Base-by-base conservation (phyloP, 139 green algal species). In the Marvania coccoides region DNA sequence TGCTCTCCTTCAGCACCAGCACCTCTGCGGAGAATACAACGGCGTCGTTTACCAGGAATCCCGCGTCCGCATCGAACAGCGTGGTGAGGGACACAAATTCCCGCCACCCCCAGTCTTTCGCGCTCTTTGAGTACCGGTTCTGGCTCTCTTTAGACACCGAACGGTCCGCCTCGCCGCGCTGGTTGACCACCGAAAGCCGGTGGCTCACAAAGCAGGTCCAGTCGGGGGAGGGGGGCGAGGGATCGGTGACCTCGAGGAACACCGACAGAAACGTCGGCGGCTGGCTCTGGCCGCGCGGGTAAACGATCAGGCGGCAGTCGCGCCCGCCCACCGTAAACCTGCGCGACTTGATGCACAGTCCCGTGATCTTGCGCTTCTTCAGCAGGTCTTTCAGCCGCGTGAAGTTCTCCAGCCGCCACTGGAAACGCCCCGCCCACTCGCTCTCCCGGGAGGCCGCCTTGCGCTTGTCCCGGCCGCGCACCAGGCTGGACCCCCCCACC, bases 311-410 rank as follows among this genome's bases (percentile, higher is more conserved):
- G 15, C 83, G 66, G 65, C 81, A 88, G 74, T 87, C 79, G 6
- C 74, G 56, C 2, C 71, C 71, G 47, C 81, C 83, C 5, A 90
- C 79, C 39, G 71, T 63, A 65, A 90, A 90, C 37, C 78, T 71
- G 15, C 66, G 56, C 65, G 72, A 84, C 78, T 89, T 90, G 65
- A 90, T 84, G 65, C 83, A 88, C 34, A 90, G 78, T 19, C 77
- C 78, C n/a, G 76, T 89, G 72, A 90, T 90, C 73, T 89, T 89
- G 61, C 84, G 75, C 76, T 89, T 89, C 70, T 90, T 90, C 48
- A 90, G 78, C 40, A 90, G 64, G 38, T 90, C 84, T 75, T 90
- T 90, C 28, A 90, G 73, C 38, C 77, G 75, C 9, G 72, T 89
- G 78, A 90, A 90, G 68, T 89, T 84, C 39, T 90, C 84, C 36